Base-by-base conservation (phyloP, 257 asterid genomes). In the Salvia rosmarinus region DNA sequence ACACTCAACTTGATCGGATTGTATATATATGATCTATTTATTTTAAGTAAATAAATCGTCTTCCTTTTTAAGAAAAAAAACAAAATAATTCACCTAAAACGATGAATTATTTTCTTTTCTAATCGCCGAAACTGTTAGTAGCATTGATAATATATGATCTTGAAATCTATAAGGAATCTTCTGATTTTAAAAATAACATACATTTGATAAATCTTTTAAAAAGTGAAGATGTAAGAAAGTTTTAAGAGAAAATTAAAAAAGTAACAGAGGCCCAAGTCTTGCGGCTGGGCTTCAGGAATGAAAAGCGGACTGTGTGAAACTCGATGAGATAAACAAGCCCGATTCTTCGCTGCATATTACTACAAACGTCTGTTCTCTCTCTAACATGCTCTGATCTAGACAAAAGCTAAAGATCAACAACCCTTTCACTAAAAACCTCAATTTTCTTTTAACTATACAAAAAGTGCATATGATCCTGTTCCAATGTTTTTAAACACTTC, bases 281-380 rank as follows among this genome's bases (percentile, higher is more conserved):
- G 85, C 89, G 91, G 91, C 86, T 77, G 82, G 78, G 88, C 81
- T 79, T 84, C 35, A 61, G 84, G 87, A 70, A 75, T 65, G 61
- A 76, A 67, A 72, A 54, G 62, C 82, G 81, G 75, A 32, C 61
- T 58, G 67, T 72, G 78, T 54, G 78, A 80, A 82, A 84, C 82
- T 84, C 89, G 95, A 89, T 74, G 95, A 86, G 97, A 66, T 84
- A 89, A 87, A 91, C 85, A 83, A 80, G 96, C 87, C 96, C 82
- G 88, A 89, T 81, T 91, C 85, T 78, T 80, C 92, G 97, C 92
- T 76, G 95, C 44, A 78, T 80, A 66, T 77, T 65, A 81, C n/a
- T n/a, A n/a, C n/a, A n/a, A n/a, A n/a, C n/a, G n/a, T n/a, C n/a
- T n/a, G n/a, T n/a, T n/a, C 28, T 13, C 68, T 63, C 49, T 60